A percentile compares a stretch with the other conserved stretches of the same genome.
These are phyloP conservation scores for Pontederia paniculata DNA, from an alignment of 176 grass and related monocot species.

Conservation along the genomic window DNA sequence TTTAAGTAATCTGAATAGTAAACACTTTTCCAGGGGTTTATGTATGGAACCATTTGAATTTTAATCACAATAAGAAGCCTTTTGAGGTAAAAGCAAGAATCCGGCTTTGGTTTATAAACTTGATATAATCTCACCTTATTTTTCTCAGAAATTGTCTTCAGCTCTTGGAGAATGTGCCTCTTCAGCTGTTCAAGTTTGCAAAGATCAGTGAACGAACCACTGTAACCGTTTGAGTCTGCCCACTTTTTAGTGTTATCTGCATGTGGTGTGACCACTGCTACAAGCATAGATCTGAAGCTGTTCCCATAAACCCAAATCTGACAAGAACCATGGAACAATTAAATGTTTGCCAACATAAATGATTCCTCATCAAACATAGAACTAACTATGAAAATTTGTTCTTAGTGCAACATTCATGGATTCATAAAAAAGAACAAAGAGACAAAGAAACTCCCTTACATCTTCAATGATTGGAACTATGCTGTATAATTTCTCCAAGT, in stretches of 20 bases:
- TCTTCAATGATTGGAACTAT: slow-evolving; percentile 73
- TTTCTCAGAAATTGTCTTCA: slow-evolving; percentile 52
- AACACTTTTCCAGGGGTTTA: too few relatives aligned
- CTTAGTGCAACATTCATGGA: too few relatives aligned
- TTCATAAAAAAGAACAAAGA: too few relatives aligned
- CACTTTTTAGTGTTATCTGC: slow-evolving; percentile 74
- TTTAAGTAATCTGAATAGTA: too few relatives aligned
- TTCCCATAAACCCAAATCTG: slow-evolving; percentile 97
- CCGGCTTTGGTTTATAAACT: not conserved
- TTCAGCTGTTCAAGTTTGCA: slow-evolving; percentile 58
- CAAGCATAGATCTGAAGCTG: slow-evolving; percentile 76
- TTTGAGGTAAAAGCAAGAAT: too few relatives aligned
- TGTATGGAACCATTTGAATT: too few relatives aligned
- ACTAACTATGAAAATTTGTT: too few relatives aligned
- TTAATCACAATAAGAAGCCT: too few relatives aligned
- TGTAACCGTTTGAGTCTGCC: slow-evolving; percentile 59
- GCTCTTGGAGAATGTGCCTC: slow-evolving; percentile 60
- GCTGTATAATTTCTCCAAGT: slow-evolving; percentile 85
- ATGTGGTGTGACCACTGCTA: slow-evolving; percentile 72
- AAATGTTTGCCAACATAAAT: not conserved
- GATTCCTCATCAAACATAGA: slow-evolving; percentile 6
- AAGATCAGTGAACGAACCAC: slow-evolving; percentile 46
- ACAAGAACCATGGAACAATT: slow-evolving; percentile 9
- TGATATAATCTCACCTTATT: slow-evolving; percentile 69
- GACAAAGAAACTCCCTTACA: too few relatives aligned